Conservation (phyloP, 495 filamentous ascomycete species). For the Aspergillus carlsbadensis region DNA sequence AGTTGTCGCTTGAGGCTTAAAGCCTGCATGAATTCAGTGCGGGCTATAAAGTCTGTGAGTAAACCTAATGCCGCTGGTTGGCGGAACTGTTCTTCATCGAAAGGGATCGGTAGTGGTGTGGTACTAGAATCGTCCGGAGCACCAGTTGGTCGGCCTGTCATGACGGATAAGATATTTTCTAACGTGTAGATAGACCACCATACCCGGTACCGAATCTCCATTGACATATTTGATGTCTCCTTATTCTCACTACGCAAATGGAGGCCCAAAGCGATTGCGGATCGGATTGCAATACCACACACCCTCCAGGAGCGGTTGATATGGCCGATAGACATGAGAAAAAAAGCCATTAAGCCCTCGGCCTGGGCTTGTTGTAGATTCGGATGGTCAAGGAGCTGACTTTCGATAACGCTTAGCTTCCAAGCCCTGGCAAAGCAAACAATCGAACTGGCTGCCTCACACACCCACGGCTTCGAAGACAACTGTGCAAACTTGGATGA, state of each 20-base stretch:
- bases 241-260: constrained; percentile 59
- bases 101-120: constrained; percentile 50
- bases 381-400: constrained; percentile 49
- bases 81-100: constrained; percentile 49
- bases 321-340: constrained; percentile 59
- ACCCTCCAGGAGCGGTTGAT: constrained; percentile 63
- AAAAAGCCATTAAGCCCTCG: constrained; percentile 56
- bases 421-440: constrained; percentile 60
- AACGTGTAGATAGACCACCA: constrained; percentile 58
- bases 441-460: constrained; percentile 20
- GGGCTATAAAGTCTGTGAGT: constrained; percentile 26
- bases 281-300: constrained; percentile 57
- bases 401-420: constrained; percentile 48
- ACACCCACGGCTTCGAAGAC: constrained; percentile 1
- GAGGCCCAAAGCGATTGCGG: constrained; percentile 57
- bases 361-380: constrained; percentile 60
- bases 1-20: constrained; percentile 8
- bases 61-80: constrained; percentile 26
- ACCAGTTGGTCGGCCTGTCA: constrained; percentile 61
- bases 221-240: constrained; percentile 45
- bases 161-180: constrained; percentile 55
- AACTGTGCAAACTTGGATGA: constrained; percentile 50
- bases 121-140: constrained; percentile 53
- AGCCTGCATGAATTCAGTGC: constrained; percentile 14
- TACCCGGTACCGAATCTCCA: constrained; percentile 39